A percentile compares a stretch with the other conserved stretches of the same genome.
Evolutionary conservation across 148 eudicot genomes (phyloP).

Genomic region (Vaccinium myrtillus): DNA sequence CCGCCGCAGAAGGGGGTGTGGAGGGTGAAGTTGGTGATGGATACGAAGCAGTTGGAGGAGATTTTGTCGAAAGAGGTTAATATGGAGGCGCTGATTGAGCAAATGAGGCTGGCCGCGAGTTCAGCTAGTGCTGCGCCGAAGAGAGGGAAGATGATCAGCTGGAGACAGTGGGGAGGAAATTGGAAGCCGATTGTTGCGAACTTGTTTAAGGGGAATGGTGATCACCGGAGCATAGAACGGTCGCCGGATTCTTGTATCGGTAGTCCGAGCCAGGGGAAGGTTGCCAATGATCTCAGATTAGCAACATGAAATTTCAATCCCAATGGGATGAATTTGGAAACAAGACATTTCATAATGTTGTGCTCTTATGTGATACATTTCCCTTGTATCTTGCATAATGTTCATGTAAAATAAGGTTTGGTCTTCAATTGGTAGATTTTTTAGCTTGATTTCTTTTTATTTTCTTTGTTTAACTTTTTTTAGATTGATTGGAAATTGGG

Average conservation of each 20-base stretch:
- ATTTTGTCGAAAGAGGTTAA: conserved; percentile 51
- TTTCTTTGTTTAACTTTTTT: neutral
- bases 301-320: neutral
- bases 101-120: conserved; percentile 53
- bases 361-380: neutral
- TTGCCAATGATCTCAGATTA: neutral
- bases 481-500: neutral
- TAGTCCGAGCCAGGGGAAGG: neutral
- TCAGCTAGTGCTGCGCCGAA: neutral
- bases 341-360: neutral
- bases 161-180: conserved; percentile 20
- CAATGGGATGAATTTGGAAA: neutral
- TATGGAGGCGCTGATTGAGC: conserved; percentile 62
- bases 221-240: neutral
- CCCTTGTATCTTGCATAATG: neutral
- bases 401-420: neutral
- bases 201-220: conserved; percentile 4
- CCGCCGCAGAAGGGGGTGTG: conserved; percentile 58
- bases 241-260: neutral
- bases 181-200: conserved; percentile 23
- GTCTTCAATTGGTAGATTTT: neutral
- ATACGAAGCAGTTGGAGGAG: conserved; percentile 49
- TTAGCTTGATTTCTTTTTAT: neutral
- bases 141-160: conserved; percentile 13
- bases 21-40: conserved; percentile 63